Conservation (phyloP, 2,329 filamentous ascomycete species). For the Leptosphaerulina australis region DNA sequence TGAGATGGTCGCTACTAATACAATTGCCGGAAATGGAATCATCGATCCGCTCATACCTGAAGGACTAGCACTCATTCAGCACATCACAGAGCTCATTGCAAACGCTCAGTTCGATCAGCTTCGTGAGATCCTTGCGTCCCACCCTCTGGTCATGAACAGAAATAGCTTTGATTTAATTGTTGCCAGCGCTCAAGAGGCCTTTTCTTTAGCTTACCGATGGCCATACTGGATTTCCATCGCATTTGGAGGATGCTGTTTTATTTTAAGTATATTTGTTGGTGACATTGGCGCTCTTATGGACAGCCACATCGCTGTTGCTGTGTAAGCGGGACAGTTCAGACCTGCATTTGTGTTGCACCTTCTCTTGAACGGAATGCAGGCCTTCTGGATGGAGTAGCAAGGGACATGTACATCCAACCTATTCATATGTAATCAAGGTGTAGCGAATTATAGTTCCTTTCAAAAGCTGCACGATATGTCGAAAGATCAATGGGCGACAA, state of each 20-base stretch:
- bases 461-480: too few relatives aligned
- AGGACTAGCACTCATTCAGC: constrained; percentile 56
- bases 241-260: constrained; percentile 63
- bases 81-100: constrained; percentile 51
- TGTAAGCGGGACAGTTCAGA: neutral
- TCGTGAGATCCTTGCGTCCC: constrained; percentile 54
- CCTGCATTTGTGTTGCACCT: too few relatives aligned
- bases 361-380: too few relatives aligned
- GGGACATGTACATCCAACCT: too few relatives aligned
- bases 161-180: constrained; percentile 55
- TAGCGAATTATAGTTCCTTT: too few relatives aligned
- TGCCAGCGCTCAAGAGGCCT: constrained; percentile 61
- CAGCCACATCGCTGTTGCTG: constrained; percentile 20
- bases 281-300: constrained; percentile 55
- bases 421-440: too few relatives aligned
- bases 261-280: constrained; percentile 64
- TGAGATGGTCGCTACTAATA: constrained; percentile 43
- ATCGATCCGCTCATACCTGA: constrained; percentile 47
- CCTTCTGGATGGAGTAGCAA: too few relatives aligned
- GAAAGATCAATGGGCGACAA: too few relatives aligned
- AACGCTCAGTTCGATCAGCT: constrained; percentile 44
- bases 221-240: constrained; percentile 68
- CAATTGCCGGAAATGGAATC: constrained; percentile 58
- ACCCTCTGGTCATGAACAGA: constrained; percentile 51
- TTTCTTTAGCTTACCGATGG: constrained; percentile 63